Conservation (phyloP, 805 yeast genomes). For the Suhomyces xylopsoci region DNA sequence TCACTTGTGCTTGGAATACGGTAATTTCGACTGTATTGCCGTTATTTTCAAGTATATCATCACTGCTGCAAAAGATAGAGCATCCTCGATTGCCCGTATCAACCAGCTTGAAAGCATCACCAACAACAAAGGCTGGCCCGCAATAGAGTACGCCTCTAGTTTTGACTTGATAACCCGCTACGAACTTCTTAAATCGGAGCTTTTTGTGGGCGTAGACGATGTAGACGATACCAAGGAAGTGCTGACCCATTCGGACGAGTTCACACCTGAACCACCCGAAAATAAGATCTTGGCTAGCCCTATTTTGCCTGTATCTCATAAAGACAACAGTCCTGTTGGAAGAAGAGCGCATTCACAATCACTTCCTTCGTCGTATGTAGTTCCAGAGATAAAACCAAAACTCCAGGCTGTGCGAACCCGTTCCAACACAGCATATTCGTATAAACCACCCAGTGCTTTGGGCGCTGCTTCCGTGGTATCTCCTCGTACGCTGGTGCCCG, state of each 20-base stretch:
- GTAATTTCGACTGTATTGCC: constrained; percentile 50
- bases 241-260: background rate
- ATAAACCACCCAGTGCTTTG: constrained; percentile 15
- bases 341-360: constrained; percentile 34
- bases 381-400: constrained; percentile 1
- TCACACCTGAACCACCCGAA: constrained; percentile 7
- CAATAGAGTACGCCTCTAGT: constrained; percentile 30
- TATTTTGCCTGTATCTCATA: constrained; percentile 27
- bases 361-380: constrained; percentile 19
- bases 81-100: constrained; percentile 34
- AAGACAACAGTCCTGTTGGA: constrained; percentile 2
- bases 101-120: constrained; percentile 46
- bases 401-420: constrained; percentile 12
- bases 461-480: constrained; percentile 10
- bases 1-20: constrained; percentile 54
- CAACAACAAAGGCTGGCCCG: constrained; percentile 58
- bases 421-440: constrained; percentile 21
- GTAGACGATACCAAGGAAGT: background rate
- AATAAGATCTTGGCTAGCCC: constrained; percentile 31
- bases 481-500: constrained; percentile 9
- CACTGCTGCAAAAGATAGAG: constrained; percentile 8
- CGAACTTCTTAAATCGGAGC: constrained; percentile 19
- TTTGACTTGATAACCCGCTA: constrained; percentile 28
- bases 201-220: background rate
- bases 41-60: constrained; percentile 19